These are phyloP conservation scores for Coniochaeta sp. DNA, from an alignment of 2,329 filamentous ascomycete species.

Conservation along the genomic window DNA sequence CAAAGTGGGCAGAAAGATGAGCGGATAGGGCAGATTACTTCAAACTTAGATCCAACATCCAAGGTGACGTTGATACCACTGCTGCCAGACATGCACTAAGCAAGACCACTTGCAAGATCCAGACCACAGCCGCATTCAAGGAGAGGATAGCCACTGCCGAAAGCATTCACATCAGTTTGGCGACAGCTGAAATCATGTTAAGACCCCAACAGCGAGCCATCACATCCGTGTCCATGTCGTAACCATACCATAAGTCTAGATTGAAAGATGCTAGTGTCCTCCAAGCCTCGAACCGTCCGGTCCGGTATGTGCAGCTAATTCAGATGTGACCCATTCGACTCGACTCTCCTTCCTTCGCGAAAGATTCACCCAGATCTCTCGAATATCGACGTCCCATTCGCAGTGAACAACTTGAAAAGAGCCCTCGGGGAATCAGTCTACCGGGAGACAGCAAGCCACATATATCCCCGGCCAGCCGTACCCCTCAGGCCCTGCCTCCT, in stretches of 20 bases:
- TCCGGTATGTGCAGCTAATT: background rate
- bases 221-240: background rate
- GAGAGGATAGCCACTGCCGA: too few species aligned
- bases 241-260: background rate
- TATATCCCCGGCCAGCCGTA: background rate
- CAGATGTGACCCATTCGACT: background rate
- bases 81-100: too few species aligned
- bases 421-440: background rate
- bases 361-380: background rate
- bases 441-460: background rate
- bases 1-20: too few species aligned
- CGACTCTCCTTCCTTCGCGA: background rate
- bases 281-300: background rate
- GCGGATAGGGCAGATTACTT: too few species aligned
- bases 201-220: background rate
- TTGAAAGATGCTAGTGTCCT: background rate
- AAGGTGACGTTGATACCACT: too few species aligned
- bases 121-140: too few species aligned
- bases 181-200: too few species aligned
- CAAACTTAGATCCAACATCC: too few species aligned
- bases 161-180: too few species aligned
- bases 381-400: background rate
- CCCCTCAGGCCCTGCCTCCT: background rate
- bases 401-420: background rate
- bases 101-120: too few species aligned